Percentiles rank a stretch among this genome's conserved stretches.
phyloP scores from a whole-genome alignment of 2,329 filamentous ascomycete species.

The Hypoxylon sp. region DNA sequence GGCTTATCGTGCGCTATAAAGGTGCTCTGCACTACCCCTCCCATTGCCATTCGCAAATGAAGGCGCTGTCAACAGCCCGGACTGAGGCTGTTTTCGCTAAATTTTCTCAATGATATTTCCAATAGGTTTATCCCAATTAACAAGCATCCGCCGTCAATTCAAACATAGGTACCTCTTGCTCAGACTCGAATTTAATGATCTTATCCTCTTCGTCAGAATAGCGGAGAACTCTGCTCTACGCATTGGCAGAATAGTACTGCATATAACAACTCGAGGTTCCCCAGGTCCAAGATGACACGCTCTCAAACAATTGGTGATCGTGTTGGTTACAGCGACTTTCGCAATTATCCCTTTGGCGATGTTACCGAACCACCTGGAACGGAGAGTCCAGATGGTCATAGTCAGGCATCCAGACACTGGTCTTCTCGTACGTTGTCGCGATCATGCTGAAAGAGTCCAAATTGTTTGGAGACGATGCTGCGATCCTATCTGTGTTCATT shows the following conservation, averaged over 20 bases:
- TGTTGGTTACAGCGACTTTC: slow-evolving; percentile 38
- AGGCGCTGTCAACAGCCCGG: not conserved
- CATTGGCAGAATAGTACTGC: slow-evolving; percentile 48
- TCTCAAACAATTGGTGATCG: slow-evolving; percentile 43
- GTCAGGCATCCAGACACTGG: slow-evolving; percentile 35
- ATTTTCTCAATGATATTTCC: not conserved
- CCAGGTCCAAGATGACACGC: slow-evolving; percentile 54
- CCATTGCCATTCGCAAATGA: not conserved
- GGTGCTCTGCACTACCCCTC: not conserved
- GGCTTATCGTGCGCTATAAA: not conserved
- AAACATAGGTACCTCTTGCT: not conserved
- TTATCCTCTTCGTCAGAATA: not conserved
- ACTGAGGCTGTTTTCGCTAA: not conserved
- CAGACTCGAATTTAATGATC: not conserved
- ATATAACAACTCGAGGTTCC: slow-evolving; percentile 51
- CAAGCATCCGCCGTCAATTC: not conserved
- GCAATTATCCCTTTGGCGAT: slow-evolving; percentile 32
- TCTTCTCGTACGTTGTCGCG: slow-evolving; percentile 42
- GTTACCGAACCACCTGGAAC: slow-evolving; percentile 5
- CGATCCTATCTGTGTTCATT: slow-evolving; percentile 48
- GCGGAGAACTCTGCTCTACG: slow-evolving; percentile 23
- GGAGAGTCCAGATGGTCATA: slow-evolving; percentile 1
- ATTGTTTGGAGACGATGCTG: slow-evolving; percentile 49
- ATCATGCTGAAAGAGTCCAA: slow-evolving; percentile 45
- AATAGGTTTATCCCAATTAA: not conserved